phyloP scores from a whole-genome alignment of 2,329 filamentous ascomycete species.

The Apiospora phragmitis region DNA sequence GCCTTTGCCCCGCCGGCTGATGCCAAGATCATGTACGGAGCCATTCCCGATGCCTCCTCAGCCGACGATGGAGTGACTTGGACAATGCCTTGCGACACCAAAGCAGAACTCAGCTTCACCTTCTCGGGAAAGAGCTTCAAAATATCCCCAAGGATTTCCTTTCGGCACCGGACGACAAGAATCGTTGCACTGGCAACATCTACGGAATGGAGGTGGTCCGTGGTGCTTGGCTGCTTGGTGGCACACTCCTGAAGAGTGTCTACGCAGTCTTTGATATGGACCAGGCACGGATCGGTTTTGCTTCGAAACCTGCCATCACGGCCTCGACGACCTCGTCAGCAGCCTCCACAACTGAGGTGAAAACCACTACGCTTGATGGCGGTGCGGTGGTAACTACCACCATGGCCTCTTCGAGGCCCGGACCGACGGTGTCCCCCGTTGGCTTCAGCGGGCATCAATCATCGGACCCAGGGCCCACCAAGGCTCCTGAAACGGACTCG shows the following conservation, averaged over 20 bases:
- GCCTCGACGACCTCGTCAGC: background rate
- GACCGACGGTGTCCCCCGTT: background rate
- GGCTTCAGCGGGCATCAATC: background rate
- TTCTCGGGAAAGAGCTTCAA: conserved; percentile 69
- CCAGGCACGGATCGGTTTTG: conserved; percentile 57
- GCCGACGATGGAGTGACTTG: conserved; percentile 63
- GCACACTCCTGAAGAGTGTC: conserved; percentile 86
- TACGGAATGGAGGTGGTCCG: conserved; percentile 69
- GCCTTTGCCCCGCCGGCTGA: conserved; percentile 70
- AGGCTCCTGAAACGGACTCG: background rate
- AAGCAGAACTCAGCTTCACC: conserved; percentile 58
- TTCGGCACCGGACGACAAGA: conserved; percentile 42
- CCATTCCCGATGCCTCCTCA: conserved; percentile 62
- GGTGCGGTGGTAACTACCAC: conserved; percentile 3
- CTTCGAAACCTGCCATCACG: background rate
- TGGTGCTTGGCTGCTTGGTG: conserved; percentile 76
- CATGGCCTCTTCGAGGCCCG: background rate
- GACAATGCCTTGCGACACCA: conserved; percentile 71
- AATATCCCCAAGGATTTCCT: conserved; percentile 75
- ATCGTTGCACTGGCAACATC: conserved; percentile 68
- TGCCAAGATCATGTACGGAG: conserved; percentile 65
- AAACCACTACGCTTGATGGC: background rate
- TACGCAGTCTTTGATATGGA: conserved; percentile 85
- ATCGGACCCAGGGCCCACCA: background rate
- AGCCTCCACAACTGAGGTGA: background rate